Percentiles rank a stretch among this genome's conserved stretches.
Evolutionary conservation across 306 rosid genomes (phyloP).

Genomic region (Cicer bijugum): DNA sequence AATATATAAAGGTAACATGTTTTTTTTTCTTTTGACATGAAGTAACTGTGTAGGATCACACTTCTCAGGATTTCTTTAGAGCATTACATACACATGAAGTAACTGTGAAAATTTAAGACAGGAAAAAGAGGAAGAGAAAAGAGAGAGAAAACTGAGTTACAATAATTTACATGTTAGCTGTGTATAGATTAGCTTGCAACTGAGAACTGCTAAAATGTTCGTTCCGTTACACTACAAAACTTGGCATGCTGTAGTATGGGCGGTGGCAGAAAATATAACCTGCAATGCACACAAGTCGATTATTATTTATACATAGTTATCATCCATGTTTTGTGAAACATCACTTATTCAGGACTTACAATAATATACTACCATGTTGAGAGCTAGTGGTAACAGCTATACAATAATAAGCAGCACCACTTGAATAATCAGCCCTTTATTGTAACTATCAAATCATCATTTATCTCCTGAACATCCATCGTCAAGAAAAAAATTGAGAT

Average conservation of each 20-base stretch:
- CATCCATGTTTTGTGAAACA: conserved; percentile 34
- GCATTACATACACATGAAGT: too few species aligned
- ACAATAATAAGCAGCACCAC: conserved; percentile 41
- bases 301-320: conserved; percentile 11
- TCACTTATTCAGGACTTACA: conserved; percentile 23
- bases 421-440: conserved; percentile 13
- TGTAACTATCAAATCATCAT: conserved; percentile 33
- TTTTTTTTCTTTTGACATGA: too few species aligned
- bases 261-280: conserved; percentile 54
- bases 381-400: conserved; percentile 39
- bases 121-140: not conserved
- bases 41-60: too few species aligned
- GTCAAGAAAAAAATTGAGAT: conserved; percentile 26
- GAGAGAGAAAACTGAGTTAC: conserved; percentile 1
- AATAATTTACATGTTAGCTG: conserved; percentile 62
- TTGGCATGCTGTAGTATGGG: conserved; percentile 51
- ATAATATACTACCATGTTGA: conserved; percentile 31
- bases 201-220: conserved; percentile 47
- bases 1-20: too few species aligned
- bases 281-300: conserved; percentile 53
- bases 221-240: conserved; percentile 68
- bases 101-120: not conserved
- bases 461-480: conserved; percentile 35
- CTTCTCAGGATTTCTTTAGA: too few species aligned
- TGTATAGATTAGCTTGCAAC: conserved; percentile 52